Evolutionary conservation across 2,329 filamentous ascomycete species (phyloP), one percentile per base, ranked within the genome.

Genomic region (Pseudogymnoascus sp.): DNA sequence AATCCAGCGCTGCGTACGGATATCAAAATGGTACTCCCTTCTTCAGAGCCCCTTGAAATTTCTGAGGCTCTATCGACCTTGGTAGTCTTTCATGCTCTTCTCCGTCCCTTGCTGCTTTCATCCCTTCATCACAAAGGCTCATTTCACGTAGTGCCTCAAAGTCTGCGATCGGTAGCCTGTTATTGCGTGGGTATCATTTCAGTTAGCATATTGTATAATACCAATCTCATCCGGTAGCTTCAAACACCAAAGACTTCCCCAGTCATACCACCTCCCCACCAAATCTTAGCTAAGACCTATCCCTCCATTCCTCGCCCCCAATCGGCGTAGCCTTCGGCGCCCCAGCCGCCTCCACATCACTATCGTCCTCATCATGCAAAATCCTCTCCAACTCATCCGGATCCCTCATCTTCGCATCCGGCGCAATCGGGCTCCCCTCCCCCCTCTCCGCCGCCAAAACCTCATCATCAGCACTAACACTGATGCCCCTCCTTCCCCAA

Each of bases 401-500:
- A 65, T 88, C 85, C 67, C 80, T 79, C 84, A 88, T 87, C 77
- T 80, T 85, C 38, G 85, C 85, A 70, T 88, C 85, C 0, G 84
- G 70, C 65, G 64, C 70, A 72, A 62, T 79, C 76, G 56, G 81
- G 76, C 67, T 78, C 70, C 65, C 80, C 74, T 79, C 76, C 44
- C 80, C 78, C 33, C 77, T 76, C 62, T 85, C 81, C 42, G 77
- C 72, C 62, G 80, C 82, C 11, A 84, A 73, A 3, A 85, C 79
- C 1, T 80, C 81, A 21, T 88, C 86, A 67, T 88, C 86, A 33
- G 86, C 86, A 67, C 83, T 86, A 68, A 88, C 81, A 1, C 84
- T 88, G 69, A 88, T 88, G 62, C 86, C 86, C 26, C 86, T 79
- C 3, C 82, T 76, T 11, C 86, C 85, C 86, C 86, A 88, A 42